Percentiles rank a stretch among this genome's conserved stretches.
Conservation (phyloP, 2,329 filamentous ascomycete species). For the Aureobasidium sp. region DNA sequence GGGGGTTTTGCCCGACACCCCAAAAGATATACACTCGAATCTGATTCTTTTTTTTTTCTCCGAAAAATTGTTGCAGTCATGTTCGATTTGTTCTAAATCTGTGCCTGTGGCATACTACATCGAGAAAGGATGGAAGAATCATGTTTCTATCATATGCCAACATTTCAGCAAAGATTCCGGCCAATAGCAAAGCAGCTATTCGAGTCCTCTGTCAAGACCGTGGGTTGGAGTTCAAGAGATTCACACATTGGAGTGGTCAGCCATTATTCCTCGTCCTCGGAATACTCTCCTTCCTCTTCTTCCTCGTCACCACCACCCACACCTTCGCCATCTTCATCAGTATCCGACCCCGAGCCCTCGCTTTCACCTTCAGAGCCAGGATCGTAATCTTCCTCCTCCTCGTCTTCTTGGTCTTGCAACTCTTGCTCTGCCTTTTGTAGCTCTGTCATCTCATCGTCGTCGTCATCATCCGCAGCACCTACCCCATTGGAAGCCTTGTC, state of each 20-base stretch:
- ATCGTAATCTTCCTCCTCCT: conserved; percentile 38
- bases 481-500: conserved; percentile 21
- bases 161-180: no score
- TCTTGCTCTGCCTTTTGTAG: conserved; percentile 33
- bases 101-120: no score
- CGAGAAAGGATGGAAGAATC: no score
- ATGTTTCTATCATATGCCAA: no score
- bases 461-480: conserved; percentile 31
- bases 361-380: conserved; percentile 37
- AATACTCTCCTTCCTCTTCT: conserved; percentile 27
- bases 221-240: no score
- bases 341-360: conserved; percentile 32
- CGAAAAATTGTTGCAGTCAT: no score
- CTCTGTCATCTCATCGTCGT: conserved; percentile 31
- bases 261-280: conserved; percentile 29
- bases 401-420: conserved; percentile 32
- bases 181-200: no score
- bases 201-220: no score
- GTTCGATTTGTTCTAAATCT: no score
- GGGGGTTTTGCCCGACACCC: not conserved
- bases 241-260: not conserved
- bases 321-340: conserved; percentile 27
- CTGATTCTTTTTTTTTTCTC: no score
- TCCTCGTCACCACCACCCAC: conserved; percentile 21
- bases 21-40: no score